Evolutionary conservation across 2,329 filamentous ascomycete genomes (phyloP), one percentile per base, ranked within the genome.

Genomic region (Aspergillus costaricaensis): DNA sequence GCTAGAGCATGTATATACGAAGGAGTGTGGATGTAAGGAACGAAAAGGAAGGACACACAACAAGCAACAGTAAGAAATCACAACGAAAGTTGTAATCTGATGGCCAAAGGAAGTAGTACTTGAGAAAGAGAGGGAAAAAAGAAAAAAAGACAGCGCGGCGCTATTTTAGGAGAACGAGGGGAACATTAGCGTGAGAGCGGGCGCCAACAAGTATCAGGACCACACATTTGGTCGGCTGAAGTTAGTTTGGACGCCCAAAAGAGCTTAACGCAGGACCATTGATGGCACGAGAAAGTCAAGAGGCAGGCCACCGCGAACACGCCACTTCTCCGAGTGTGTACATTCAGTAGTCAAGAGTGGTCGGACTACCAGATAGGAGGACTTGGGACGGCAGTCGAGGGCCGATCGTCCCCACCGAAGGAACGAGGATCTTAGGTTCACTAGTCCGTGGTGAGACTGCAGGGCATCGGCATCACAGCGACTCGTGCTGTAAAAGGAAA

Each of bases 381-480:
- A 57, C 58, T 55, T 60, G 59, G 64, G 64, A 62, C 65, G 64
- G 67, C 63, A 67, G 47, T 64, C 60, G 64, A 67, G 56, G 62
- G 67, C 62, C 63, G 66, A 69, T 69, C 67, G 59, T 61, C 67
- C 60, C 67, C 67, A 68, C 67, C 57, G 49, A 36, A 64, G 60
- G 63, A 65, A 66, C 65, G 60, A 65, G 63, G 63, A 62, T 67
- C 65, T 64, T 66, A 58, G 61, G 53, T 61, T 65, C 60, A 59
- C 53, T 62, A 59, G 53, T 53, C 43, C 51, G 52, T 51, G 51
- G 56, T 57, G 56, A 48, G 58, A 27, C 43, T 50, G 57, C 59
- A 57, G 54, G 59, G 60, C 60, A 60, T 57, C 57, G 55, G 53
- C 56, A 58, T 60, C 58, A 55, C 59, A 65, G 56, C 47, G 58